Evolutionary conservation across 1,139 yeast genomes (phyloP), one percentile per base, ranked within the genome.

Genomic region (Hansenula lynferdii): DNA sequence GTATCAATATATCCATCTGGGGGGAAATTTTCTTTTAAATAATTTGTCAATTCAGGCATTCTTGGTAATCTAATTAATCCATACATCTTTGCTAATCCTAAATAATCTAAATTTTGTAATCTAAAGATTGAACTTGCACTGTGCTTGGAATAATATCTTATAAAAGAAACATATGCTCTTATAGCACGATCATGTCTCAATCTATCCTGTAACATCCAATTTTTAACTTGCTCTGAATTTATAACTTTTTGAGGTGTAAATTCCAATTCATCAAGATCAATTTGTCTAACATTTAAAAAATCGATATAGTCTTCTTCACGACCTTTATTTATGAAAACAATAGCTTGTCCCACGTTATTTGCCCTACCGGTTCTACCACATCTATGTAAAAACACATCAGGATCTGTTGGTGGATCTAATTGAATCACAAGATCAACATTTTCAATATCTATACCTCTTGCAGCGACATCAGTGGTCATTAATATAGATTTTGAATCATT

Each of bases 361-460:
- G 96, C 96, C 49, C 97, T 68, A 1, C 96, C 97, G 0, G 97
- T 87, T 57, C 97, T 72, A 16, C 97, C 97, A 62, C 92, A 82
- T 53, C 97, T 72, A 58, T 89, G 97, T 36, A 87, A 67, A 53
- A 89, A 89, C 47, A 85, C 80, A 52, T 83, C 92, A 0, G 96
- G 86, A 49, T 86, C 95, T 0, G 90, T 83, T 1, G 97, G 97
- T 3, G 97, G 95, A 47, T 89, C 96, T 28, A 87, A 51, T 57
- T 89, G 97, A 9, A 89, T 66, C 5, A 89, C 96, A 28, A 89
- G 63, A 54, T 90, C 97, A 14, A 89, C 96, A 42, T 87, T 92
- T 1, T 96, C 95, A 24, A 89, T 79, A 65, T 90, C 97, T 24
- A 90, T 77, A 31, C 97, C 97, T 60, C 97, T 71, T 0, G 96